Base-by-base conservation (phyloP, 2,329 filamentous ascomycete genomes). In the Cercospora zeae-maydis region DNA sequence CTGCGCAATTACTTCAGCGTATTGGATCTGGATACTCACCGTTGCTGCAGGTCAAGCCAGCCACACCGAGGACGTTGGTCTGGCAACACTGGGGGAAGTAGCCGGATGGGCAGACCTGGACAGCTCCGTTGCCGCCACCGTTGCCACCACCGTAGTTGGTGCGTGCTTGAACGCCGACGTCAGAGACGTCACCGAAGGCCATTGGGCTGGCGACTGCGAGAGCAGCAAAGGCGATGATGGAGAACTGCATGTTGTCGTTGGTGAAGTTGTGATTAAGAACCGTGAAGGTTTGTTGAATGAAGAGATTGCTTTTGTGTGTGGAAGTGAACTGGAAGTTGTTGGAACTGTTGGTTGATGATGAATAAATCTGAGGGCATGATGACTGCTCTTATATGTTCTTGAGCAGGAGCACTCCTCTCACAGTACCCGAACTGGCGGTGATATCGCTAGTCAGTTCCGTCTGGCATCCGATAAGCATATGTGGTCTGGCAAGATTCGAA, bases 61-160 rank as follows among this genome's bases (percentile, higher is more conserved):
- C 16, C 16, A 59, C 14, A 13, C 57, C 57, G 8, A 59, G 45
- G 8, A 59, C 57, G 24, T 59, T 59, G 57, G 24, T n/a, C 21
- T 37, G 31, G 57, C 57, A 59, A 33, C 57, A 59, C n/a, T 52
- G 57, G 27, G 57, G 13, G 33, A 59, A 52, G 10, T 30, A 52
- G 19, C 33, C 45, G 34, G 19, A 39, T 39, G 57, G 57, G 57
- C 57, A 59, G 45, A 59, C 57, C 34, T 19, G 19, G 30, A 19
- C 19, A 10, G 31, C 33, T 16, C 45, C 45, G 27, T 21, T 24
- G 39, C 55, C 56, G 11, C 45, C 31, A 11, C 24, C 24, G 11
- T 30, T 30, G 37, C 37, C 36, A 6, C 54, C 54, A 11, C 36
- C 36, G 13, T 31, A 19, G 36, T n/a, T n/a, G 10, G 21, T 24